These are phyloP conservation scores for Neltuma alba DNA, from an alignment of 306 rosid genomes.

Conservation along the genomic window DNA sequence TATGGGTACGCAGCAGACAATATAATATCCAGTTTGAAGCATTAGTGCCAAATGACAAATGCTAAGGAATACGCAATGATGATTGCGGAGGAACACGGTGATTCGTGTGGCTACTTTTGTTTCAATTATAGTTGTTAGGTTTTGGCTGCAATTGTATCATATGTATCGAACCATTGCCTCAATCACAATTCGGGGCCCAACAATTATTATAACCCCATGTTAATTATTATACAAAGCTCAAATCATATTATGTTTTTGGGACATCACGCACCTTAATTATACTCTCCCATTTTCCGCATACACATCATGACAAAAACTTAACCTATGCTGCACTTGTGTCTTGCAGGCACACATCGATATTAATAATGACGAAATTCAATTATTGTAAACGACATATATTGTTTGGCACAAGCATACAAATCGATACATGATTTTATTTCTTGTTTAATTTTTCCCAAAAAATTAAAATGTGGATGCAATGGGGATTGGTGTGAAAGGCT, in stretches of 20 bases:
- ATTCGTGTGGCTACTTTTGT: neutral
- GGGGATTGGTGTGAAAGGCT: neutral
- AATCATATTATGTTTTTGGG: neutral
- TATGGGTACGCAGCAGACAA: neutral
- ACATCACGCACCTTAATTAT: neutral
- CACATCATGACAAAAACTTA: neutral
- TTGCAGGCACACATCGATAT: no score
- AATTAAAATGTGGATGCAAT: neutral
- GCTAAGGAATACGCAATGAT: neutral
- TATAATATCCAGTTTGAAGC: neutral
- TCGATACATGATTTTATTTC: no score
- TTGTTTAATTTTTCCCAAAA: no score
- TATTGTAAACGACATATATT: neutral
- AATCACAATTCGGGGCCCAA: neutral
- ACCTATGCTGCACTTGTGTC: no score
- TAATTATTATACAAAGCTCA: neutral
- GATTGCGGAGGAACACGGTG: neutral
- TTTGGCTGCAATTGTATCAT: neutral
- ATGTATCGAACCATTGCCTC: neutral
- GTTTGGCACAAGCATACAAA: neutral
- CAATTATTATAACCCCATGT: neutral
- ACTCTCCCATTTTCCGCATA: neutral
- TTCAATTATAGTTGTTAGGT: conserved; percentile 7
- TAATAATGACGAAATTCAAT: neutral
- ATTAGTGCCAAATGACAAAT: neutral